Base-by-base conservation (phyloP, 768 basidiomycete species). In the Leccinum olivaceopallidum region DNA sequence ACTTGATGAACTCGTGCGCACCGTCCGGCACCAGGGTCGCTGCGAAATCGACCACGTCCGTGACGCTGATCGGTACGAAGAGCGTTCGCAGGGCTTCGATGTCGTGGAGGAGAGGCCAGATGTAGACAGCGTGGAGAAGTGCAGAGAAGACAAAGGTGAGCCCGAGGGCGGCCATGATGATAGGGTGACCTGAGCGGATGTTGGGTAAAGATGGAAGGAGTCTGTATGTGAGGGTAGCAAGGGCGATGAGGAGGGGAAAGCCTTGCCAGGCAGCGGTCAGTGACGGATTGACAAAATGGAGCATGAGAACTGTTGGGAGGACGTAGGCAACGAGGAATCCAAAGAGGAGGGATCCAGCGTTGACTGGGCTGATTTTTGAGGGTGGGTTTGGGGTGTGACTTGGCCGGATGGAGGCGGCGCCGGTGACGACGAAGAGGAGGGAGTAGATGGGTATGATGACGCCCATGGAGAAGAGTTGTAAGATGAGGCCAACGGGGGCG, bases 241-340 rank as follows among this genome's bases (percentile, higher is more conserved):
- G 4, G n/a, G 77, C 76, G 47, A 81, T 70, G 61, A 75, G 74
- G n/a, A 80, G 34, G 9, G 85, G 85, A 61, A 80, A 85, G 28
- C 76, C 62, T 62, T 85, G 84, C 85, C 85, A 86, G 34, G 80
- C 70, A 10, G 80, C 81, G 14, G 83, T 85, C 49, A 84, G 68
- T 51, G 63, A 62, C 0, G 81, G 75, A 55, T 80, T 79, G 26
- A 72, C 66, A 28, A 82, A 58, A 50, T 75, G 32, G 60, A 85
- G 53, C 77, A 85, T 79, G 52, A 74, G 75, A 20, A 75, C 57
- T 7, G 82, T 78, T 9, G 84, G 83, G n/a, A 84, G 76, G 22
- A 74, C 65, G 13, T 73, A 78, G 9, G 83, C 83, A 8, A 77
- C 65, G 36, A 81, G 26, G 34, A 84, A 34, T 1, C 78, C 80